Base-by-base conservation (phyloP, 768 basidiomycete species). In the Lentinula lateritia region DNA sequence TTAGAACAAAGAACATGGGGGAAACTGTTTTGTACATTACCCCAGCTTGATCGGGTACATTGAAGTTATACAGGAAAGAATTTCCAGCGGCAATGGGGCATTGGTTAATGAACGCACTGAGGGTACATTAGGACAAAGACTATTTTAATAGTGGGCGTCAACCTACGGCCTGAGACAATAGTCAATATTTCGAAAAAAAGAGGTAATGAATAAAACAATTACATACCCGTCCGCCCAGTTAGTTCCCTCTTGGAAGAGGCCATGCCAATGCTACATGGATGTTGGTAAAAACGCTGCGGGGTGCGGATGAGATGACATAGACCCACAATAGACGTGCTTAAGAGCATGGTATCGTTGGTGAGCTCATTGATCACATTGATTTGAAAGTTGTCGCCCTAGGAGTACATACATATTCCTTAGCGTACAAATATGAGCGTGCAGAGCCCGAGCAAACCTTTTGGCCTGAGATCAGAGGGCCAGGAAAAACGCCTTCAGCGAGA, bases 381-480 rank as follows among this genome's bases (percentile, higher is more conserved):
- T 34, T 61, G 48, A 58, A 78, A 76, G 54, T 66, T 60, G 48
- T 74, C 70, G 9, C 78, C 73, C 64, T 79, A 77, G 3, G 16
- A 5, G 5, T 20, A 28, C 50, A 12, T 7, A 2, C n/a, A 6
- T 28, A 28, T 28, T 1, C 28, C 32, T 46, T 12, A 42, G 10
- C 13, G 52, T 13, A 28, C 20, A 12, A 3, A 50, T 3, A 57
- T 7, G 16, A 46, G 18, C 16, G 6, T 5, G 35, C 13, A 42
- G 4, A 32, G 15, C 39, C 6, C 23, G 1, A 23, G 5, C 58
- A 48, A 38, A 62, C 61, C 54, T 58, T 62, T 0, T 58, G 20
- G 8, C 58, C 58, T 12, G 50, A 64, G 62, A 82, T 76, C 39
- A 80, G 61, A n/a, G 80, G 78, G 4, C 79, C 82, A 6, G 78